Conservation (phyloP, 768 basidiomycete genomes). For the Psilocybe subaeruginosa region DNA sequence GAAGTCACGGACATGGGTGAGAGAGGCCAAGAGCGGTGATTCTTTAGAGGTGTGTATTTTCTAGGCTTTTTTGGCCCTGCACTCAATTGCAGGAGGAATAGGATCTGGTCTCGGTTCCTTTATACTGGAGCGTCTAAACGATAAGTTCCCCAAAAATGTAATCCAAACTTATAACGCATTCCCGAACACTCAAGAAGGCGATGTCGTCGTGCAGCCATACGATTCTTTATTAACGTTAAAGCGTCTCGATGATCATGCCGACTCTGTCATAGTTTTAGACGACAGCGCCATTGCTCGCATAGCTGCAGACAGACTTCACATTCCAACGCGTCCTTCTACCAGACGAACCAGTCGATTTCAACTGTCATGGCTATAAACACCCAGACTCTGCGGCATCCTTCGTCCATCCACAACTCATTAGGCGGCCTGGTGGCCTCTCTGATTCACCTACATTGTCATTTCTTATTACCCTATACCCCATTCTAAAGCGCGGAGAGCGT, state of each 20-base stretch:
- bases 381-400: constrained; percentile 94
- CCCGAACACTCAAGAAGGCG: constrained; percentile 90
- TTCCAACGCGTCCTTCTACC: constrained; percentile 86
- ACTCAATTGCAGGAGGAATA: constrained; percentile 98
- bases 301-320: constrained; percentile 88
- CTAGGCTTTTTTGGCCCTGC: constrained; percentile 98
- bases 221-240: constrained; percentile 94
- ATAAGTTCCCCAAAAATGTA: constrained; percentile 98
- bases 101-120: constrained; percentile 99
- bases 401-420: constrained; percentile 99
- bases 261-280: constrained; percentile 96
- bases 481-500: constrained; percentile 97
- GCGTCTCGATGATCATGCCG: constrained; percentile 92
- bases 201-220: constrained; percentile 99
- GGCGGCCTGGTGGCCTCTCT: constrained; percentile 96
- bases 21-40: constrained; percentile 14
- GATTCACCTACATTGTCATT: constrained; percentile 90
- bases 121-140: constrained; percentile 94
- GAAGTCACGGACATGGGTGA: constrained; percentile 19
- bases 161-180: constrained; percentile 99
- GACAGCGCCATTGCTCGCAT: constrained; percentile 94
- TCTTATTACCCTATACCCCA: constrained; percentile 98
- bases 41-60: constrained; percentile 41
- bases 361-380: constrained; percentile 99
- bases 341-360: constrained; percentile 91